Conservation (phyloP, 805 yeast species). For the Metschnikowia shivogae region DNA sequence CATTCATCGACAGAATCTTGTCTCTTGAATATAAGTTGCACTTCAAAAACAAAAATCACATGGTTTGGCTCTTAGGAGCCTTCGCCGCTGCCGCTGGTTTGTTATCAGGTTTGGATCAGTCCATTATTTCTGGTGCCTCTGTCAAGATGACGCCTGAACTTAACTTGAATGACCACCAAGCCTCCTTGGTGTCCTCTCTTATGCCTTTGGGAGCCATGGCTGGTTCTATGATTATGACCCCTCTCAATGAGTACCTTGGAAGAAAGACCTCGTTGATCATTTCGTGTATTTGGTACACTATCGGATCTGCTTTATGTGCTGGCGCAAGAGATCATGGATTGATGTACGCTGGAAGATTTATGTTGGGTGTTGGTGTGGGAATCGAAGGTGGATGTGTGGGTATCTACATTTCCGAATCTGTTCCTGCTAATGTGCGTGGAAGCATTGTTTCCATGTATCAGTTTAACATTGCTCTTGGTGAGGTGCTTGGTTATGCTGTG, state of each 20-base stretch:
- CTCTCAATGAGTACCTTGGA: conserved; percentile 52
- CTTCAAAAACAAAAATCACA: conserved; percentile 42
- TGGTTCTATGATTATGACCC: conserved; percentile 59
- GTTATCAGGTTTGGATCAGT: conserved; percentile 65
- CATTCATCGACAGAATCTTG: conserved; percentile 36
- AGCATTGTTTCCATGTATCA: conserved; percentile 60
- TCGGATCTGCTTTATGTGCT: conserved; percentile 58
- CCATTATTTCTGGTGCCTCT: conserved; percentile 61
- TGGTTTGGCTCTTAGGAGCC: conserved; percentile 45
- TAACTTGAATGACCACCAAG: conserved; percentile 36
- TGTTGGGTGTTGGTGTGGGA: conserved; percentile 63
- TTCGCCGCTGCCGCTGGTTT: conserved; percentile 64
- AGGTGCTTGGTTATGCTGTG: conserved; percentile 59
- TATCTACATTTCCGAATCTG: conserved; percentile 57
- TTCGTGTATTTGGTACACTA: conserved; percentile 56
- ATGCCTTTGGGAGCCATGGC: conserved; percentile 71
- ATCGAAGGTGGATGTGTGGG: conserved; percentile 64
- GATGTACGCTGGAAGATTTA: conserved; percentile 52
- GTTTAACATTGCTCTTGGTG: conserved; percentile 63
- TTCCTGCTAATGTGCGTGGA: conserved; percentile 57
- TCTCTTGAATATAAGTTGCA: conserved; percentile 35
- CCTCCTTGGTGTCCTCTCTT: conserved; percentile 51
- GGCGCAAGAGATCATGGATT: conserved; percentile 30
- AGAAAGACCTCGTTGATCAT: conserved; percentile 51
- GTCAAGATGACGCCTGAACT: conserved; percentile 46